Conservation (phyloP, 345 rosid species). For the Raphanus sativus region DNA sequence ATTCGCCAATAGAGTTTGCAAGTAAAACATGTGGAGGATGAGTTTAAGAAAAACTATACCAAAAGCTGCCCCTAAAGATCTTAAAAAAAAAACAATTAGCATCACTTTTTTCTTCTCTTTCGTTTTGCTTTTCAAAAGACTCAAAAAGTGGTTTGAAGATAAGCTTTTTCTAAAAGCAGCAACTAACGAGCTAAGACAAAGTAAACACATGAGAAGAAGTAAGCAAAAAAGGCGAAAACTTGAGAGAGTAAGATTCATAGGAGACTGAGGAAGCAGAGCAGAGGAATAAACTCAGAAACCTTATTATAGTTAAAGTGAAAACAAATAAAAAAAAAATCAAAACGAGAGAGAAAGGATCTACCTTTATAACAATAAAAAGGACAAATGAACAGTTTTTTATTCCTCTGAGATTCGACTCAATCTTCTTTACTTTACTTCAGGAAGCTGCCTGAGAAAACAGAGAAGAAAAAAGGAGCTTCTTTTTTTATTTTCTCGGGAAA, state of each 20-base stretch:
- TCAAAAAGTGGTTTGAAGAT: not conserved
- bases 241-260: not conserved
- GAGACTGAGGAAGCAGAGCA: not conserved
- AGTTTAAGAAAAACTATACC: not conserved
- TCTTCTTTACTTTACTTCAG: not conserved
- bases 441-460: conserved; percentile 26
- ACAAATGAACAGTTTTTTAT: conserved; percentile 9
- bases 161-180: conserved; percentile 8
- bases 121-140: not conserved
- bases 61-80: not conserved
- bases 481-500: conserved; percentile 31
- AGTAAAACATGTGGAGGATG: not conserved
- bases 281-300: conserved; percentile 18
- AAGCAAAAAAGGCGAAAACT: not conserved
- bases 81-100: not conserved
- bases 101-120: not conserved
- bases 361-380: not conserved
- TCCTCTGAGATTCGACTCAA: conserved; percentile 23
- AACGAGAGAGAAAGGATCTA: conserved; percentile 16
- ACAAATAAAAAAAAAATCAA: not conserved
- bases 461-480: conserved; percentile 7
- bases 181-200: not conserved
- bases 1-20: not conserved
- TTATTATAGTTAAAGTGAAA: conserved; percentile 14
- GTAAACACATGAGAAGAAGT: not conserved